These are phyloP conservation scores for Yamadazyma phyllophila DNA, from an alignment of 805 yeast genomes.

Conservation along the genomic window DNA sequence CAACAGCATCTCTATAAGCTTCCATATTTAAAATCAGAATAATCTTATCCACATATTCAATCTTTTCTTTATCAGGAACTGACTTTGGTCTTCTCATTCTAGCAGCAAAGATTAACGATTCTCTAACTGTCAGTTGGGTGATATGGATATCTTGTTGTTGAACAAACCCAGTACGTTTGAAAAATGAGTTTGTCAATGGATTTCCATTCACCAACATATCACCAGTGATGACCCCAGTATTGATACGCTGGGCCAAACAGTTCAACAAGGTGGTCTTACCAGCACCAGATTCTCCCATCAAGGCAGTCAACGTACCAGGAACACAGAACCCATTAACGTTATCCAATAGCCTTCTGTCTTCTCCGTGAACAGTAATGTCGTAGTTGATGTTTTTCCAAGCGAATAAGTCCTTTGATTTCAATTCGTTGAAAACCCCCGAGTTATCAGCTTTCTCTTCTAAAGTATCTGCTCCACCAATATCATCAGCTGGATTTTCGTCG, in stretches of 20 bases:
- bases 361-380: slow-evolving; percentile 36
- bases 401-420: slow-evolving; percentile 23
- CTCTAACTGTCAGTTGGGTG: slow-evolving; percentile 68
- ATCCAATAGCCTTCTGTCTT: slow-evolving; percentile 38
- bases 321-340: slow-evolving; percentile 63
- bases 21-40: slow-evolving; percentile 67
- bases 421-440: slow-evolving; percentile 2
- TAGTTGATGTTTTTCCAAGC: slow-evolving; percentile 40
- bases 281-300: slow-evolving; percentile 88
- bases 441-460: slow-evolving; percentile 8
- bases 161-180: slow-evolving; percentile 75
- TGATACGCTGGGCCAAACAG: slow-evolving; percentile 68
- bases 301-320: slow-evolving; percentile 78
- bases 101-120: slow-evolving; percentile 70
- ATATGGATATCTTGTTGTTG: slow-evolving; percentile 81
- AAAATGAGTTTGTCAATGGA: slow-evolving; percentile 62
- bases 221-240: slow-evolving; percentile 68
- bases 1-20: slow-evolving; percentile 72
- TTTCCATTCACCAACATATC: slow-evolving; percentile 62
- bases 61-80: slow-evolving; percentile 57
- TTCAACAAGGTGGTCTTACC: slow-evolving; percentile 79
- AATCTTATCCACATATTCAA: slow-evolving; percentile 66
- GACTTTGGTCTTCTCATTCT: slow-evolving; percentile 64
- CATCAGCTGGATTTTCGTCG: slow-evolving; percentile 22
- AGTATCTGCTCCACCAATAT: slow-evolving; percentile 18